These are phyloP conservation scores for Candida coquimbonensis DNA, from an alignment of 805 yeast species.

Conservation along the genomic window DNA sequence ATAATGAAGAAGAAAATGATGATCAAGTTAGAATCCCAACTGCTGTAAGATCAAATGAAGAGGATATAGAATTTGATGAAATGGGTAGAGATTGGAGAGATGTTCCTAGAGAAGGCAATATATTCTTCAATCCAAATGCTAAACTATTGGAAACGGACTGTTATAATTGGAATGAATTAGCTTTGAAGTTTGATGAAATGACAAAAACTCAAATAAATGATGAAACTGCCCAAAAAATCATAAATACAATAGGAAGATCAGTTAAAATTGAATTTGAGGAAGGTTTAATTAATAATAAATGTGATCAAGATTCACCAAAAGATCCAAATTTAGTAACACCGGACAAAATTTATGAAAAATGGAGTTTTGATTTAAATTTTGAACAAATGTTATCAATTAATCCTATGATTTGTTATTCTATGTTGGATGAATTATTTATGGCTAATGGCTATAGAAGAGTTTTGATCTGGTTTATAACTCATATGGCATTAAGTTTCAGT, in stretches of 20 bases:
- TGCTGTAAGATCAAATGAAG: constrained; percentile 29
- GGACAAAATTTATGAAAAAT: constrained; percentile 42
- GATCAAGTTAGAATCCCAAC: constrained; percentile 17
- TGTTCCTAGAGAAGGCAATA: constrained; percentile 54
- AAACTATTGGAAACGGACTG: constrained; percentile 10
- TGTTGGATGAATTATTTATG: constrained; percentile 69
- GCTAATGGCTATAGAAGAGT: constrained; percentile 56
- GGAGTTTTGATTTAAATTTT: constrained; percentile 39
- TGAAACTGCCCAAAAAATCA: constrained; percentile 31
- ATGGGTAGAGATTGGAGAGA: constrained; percentile 69
- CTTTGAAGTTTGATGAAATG: constrained; percentile 22
- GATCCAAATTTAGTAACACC: constrained; percentile 30
- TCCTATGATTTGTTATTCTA: constrained; percentile 43
- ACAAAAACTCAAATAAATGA: constrained; percentile 21
- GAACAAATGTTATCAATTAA: constrained; percentile 46
- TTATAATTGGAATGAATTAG: constrained; percentile 20
- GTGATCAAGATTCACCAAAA: not conserved
- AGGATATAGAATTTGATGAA: constrained; percentile 44
- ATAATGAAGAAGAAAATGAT: constrained; percentile 10
- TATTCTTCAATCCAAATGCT: constrained; percentile 22
- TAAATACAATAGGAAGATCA: constrained; percentile 47
- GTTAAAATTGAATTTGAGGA: constrained; percentile 37
- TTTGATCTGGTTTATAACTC: constrained; percentile 63
- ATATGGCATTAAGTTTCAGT: constrained; percentile 46
- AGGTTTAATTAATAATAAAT: constrained; percentile 16